phyloP scores from a whole-genome alignment of 805 yeast genomes.

The Ogataea henricii region DNA sequence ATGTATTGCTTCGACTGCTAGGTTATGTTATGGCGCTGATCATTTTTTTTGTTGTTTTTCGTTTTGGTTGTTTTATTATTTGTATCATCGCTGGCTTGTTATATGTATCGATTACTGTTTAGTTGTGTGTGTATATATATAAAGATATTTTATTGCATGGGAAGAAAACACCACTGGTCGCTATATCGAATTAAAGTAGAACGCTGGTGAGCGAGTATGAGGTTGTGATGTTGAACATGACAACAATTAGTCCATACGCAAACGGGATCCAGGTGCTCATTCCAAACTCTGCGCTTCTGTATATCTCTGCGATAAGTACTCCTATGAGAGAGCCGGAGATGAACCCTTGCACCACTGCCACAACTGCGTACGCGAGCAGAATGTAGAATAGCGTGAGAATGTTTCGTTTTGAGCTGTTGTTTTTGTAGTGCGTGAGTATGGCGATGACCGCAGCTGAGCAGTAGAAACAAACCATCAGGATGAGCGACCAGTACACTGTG shows the following conservation, averaged over 20 bases:
- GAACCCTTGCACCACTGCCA: conserved; percentile 67
- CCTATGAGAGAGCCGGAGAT: conserved; percentile 79
- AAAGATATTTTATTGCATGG: neutral
- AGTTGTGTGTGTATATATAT: neutral
- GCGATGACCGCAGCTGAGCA: conserved; percentile 66
- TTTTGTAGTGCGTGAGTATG: conserved; percentile 47
- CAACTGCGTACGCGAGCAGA: conserved; percentile 45
- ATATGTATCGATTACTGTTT: neutral
- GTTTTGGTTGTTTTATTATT: neutral
- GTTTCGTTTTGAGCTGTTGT: conserved; percentile 20
- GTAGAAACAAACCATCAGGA: conserved; percentile 65
- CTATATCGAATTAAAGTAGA: conserved; percentile 35
- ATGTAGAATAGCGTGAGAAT: conserved; percentile 41
- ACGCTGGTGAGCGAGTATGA: conserved; percentile 61
- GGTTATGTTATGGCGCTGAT: neutral
- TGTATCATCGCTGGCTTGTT: neutral
- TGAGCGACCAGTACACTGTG: conserved; percentile 79
- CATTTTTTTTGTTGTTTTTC: neutral
- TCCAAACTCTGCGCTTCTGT: conserved; percentile 75
- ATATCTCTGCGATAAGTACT: conserved; percentile 69
- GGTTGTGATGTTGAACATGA: conserved; percentile 65
- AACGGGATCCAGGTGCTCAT: conserved; percentile 97
- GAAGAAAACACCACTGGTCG: conserved; percentile 19
- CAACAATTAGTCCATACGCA: conserved; percentile 70
- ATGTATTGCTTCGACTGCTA: conserved; percentile 72